Evolutionary conservation across 768 basidiomycete species (phyloP).

Genomic region (Phanerochaete carnosa): DNA sequence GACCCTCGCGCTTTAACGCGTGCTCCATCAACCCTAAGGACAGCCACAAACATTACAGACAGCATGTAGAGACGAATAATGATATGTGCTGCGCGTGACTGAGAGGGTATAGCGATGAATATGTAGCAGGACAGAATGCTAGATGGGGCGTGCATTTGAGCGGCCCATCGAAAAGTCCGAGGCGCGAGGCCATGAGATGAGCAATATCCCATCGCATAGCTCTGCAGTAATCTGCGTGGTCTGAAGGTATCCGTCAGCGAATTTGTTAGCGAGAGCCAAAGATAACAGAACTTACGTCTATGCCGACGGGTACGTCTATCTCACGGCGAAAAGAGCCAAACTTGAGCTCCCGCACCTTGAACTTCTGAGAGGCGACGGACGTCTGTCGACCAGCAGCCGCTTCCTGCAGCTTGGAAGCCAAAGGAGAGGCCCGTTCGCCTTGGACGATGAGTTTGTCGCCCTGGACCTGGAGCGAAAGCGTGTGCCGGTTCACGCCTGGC

Average conservation of each 20-base stretch:
- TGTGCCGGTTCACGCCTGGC: slow-evolving; percentile 37
- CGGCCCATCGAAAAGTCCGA: too few species aligned
- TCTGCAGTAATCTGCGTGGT: slow-evolving; percentile 36
- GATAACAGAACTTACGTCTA: slow-evolving; percentile 28
- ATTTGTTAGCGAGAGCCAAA: slow-evolving; percentile 3
- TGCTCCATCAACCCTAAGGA: too few species aligned
- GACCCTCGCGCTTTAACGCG: too few species aligned
- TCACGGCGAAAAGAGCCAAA: slow-evolving; percentile 37
- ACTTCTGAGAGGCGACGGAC: background rate
- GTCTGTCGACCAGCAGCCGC: background rate
- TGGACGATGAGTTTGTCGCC: slow-evolving; percentile 30
- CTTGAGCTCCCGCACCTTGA: slow-evolving; percentile 33
- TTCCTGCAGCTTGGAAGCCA: slow-evolving; percentile 18
- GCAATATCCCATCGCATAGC: slow-evolving; percentile 37
- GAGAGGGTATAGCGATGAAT: too few species aligned
- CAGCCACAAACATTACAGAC: too few species aligned
- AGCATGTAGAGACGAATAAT: too few species aligned
- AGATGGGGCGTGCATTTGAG: too few species aligned
- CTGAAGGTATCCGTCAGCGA: slow-evolving; percentile 15
- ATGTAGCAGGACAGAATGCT: too few species aligned
- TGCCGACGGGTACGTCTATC: slow-evolving; percentile 34
- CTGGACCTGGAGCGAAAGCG: slow-evolving; percentile 32
- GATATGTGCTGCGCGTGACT: too few species aligned
- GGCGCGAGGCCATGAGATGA: slow-evolving; percentile 36
- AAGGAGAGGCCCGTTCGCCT: slow-evolving; percentile 28